These are phyloP conservation scores for Lathyrus sativus DNA, from an alignment of 306 rosid genomes.

Conservation along the genomic window DNA sequence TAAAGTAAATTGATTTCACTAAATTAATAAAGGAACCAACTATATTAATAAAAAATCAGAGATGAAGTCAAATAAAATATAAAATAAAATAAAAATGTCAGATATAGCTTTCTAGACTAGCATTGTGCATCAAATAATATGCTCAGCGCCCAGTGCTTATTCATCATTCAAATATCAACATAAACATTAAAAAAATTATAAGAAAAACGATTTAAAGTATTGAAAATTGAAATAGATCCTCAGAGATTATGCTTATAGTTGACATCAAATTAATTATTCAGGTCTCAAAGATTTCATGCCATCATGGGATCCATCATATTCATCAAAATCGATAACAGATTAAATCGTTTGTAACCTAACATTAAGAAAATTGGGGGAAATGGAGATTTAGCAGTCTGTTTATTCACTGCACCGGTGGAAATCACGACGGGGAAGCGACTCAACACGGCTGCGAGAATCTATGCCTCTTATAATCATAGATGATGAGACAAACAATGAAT, in stretches of 20 bases:
- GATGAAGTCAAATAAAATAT: no score
- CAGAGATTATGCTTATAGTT: conserved; percentile 81
- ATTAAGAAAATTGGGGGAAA: no score
- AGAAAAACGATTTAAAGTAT: rapidly evolving
- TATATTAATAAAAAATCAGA: no score
- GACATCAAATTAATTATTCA: conserved; percentile 78
- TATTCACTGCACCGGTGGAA: conserved; percentile 75
- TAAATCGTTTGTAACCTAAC: no score
- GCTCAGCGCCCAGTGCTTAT: conserved; percentile 99
- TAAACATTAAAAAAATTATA: no score
- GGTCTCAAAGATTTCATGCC: conserved; percentile 99
- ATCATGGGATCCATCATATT: conserved; percentile 62
- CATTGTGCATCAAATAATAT: conserved; percentile 65
- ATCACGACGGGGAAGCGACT: conserved; percentile 74
- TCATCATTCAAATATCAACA: conserved; percentile 31
- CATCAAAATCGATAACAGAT: no score
- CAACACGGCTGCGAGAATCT: conserved; percentile 74
- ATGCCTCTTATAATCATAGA: conserved; percentile 44
- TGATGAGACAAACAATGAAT: conserved; percentile 29
- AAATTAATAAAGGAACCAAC: no score
- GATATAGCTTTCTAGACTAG: conserved; percentile 96
- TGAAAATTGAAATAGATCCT: conserved; percentile 45
- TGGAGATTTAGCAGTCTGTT: conserved; percentile 57
- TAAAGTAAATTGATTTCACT: no score
- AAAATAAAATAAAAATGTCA: conserved; percentile 42